Percentiles rank a stretch among this genome's conserved stretches.
Conservation (phyloP, 169 alveolate genomes). For the Eimeria necatrix region DNA sequence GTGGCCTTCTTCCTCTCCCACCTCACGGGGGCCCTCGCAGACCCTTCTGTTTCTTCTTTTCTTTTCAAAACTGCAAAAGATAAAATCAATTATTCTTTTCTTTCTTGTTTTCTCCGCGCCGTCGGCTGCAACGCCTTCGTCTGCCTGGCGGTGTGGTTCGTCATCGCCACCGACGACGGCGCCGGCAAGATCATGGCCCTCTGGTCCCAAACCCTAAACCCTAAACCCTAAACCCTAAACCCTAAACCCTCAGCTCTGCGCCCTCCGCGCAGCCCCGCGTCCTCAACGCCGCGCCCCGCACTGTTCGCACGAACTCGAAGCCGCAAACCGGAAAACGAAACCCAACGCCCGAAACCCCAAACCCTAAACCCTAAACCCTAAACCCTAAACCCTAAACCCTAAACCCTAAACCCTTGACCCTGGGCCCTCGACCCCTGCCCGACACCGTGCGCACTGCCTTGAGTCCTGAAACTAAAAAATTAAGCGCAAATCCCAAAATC, state of each 20-base stretch:
- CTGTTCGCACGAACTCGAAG: background rate
- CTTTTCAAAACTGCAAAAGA: background rate
- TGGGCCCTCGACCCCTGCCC: background rate
- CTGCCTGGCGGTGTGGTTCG: constrained; percentile 80
- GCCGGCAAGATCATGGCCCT: constrained; percentile 67
- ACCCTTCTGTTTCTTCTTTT: background rate
- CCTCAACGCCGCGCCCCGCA: background rate
- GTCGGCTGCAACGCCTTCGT: constrained; percentile 76
- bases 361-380: background rate
- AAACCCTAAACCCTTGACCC: background rate
- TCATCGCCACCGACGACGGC: constrained; percentile 75
- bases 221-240: constrained; percentile 48
- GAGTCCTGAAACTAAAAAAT: too few relatives aligned
- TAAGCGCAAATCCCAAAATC: too few relatives aligned
- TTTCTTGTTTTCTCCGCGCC: constrained; percentile 54
- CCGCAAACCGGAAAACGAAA: background rate
- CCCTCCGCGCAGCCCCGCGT: background rate
- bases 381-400: background rate
- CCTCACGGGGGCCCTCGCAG: constrained; percentile 43
- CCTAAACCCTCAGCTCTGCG: background rate
- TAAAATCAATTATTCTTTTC: constrained; percentile 32
- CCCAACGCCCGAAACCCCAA: background rate
- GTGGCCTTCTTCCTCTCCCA: constrained; percentile 73
- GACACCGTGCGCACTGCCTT: too few relatives aligned
- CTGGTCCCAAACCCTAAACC: constrained; percentile 40